phyloP scores from a whole-genome alignment of 225 moss, liverwort and hornwort genomes.

The Neckera pumila region DNA sequence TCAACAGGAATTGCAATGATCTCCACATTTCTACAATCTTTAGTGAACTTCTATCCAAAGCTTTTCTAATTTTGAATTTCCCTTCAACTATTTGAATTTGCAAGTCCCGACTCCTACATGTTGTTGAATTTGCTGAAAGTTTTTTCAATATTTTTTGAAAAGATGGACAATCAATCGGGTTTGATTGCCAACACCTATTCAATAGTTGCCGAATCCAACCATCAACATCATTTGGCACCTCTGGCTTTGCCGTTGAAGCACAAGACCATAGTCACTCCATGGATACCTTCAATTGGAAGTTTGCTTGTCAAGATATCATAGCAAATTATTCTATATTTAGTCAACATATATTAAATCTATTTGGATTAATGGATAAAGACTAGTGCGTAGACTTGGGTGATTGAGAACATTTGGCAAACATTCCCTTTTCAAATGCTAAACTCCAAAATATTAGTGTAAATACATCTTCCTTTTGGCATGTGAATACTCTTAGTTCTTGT shows the following conservation, averaged over 20 bases:
- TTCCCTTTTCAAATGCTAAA: not conserved
- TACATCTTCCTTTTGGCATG: not conserved
- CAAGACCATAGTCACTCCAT: not conserved
- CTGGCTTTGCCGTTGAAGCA: not conserved
- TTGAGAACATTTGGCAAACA: not conserved
- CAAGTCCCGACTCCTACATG: not conserved
- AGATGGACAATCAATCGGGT: rapidly evolving
- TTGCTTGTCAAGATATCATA: not conserved
- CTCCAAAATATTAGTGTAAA: no score
- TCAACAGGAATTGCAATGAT: not conserved
- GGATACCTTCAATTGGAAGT: not conserved
- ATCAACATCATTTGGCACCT: not conserved
- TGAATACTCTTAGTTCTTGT: not conserved
- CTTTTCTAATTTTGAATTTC: rapidly evolving
- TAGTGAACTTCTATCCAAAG: not conserved
- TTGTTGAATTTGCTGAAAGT: not conserved
- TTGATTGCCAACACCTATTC: not conserved
- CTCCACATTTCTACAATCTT: not conserved
- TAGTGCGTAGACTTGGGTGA: rapidly evolving
- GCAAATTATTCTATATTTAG: not conserved
- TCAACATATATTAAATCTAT: not conserved
- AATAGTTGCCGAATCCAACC: not conserved
- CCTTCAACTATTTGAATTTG: rapidly evolving
- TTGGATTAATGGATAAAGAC: not conserved
- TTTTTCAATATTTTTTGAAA: not conserved